These are phyloP conservation scores for Syzygium jambos DNA, from an alignment of 345 rosid genomes.

Conservation along the genomic window DNA sequence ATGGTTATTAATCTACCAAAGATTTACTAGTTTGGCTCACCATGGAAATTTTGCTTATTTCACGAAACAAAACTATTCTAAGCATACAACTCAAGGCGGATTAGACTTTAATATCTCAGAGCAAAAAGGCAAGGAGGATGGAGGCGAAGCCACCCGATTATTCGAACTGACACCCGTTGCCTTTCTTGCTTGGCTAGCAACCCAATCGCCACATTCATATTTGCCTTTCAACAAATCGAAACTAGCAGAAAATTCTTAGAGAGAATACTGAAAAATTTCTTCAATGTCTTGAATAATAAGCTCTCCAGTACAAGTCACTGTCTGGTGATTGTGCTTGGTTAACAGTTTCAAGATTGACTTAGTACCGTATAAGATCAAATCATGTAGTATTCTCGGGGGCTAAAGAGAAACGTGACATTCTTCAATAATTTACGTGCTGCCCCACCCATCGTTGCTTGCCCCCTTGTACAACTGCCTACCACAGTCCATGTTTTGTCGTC, in stretches of 20 bases:
- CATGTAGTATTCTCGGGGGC: no score
- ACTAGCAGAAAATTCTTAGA: no score
- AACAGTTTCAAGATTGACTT: not conserved
- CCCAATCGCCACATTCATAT: not conserved
- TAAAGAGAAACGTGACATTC: no score
- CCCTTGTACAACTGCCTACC: no score
- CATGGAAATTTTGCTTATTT: not conserved
- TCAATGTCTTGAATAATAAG: not conserved
- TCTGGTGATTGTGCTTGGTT: not conserved
- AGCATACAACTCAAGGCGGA: not conserved
- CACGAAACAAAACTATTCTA: no score
- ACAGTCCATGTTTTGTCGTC: no score
- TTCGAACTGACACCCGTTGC: not conserved
- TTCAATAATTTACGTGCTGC: no score
- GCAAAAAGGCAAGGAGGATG: not conserved
- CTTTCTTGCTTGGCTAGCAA: not conserved
- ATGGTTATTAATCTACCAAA: not conserved
- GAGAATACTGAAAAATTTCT: not conserved
- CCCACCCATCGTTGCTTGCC: no score
- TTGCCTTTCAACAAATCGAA: not conserved
- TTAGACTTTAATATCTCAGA: not conserved
- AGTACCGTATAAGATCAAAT: not conserved
- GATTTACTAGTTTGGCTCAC: not conserved
- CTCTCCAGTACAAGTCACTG: not conserved
- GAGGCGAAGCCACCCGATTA: not conserved